Conservation (phyloP, 2,329 filamentous ascomycete species). For the Incumbomyces lentus region DNA sequence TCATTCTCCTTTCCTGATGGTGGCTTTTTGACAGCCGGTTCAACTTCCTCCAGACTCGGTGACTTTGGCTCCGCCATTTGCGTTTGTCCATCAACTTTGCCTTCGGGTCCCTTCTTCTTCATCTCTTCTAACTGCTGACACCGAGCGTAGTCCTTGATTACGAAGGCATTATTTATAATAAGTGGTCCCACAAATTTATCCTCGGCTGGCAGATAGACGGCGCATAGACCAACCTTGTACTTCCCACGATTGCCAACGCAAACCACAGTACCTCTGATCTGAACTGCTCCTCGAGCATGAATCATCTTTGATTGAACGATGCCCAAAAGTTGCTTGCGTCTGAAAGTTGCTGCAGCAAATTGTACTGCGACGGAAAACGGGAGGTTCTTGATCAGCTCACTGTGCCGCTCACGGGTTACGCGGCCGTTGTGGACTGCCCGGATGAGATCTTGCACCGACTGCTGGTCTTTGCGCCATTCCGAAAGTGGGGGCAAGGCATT, state of each 20-base stretch:
- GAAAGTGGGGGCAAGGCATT: not conserved
- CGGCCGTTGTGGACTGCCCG: not conserved
- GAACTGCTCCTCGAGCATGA: slow-evolving; percentile 3
- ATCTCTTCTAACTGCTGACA: slow-evolving; percentile 1
- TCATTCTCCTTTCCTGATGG: slow-evolving; percentile 1
- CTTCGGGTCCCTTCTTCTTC: slow-evolving; percentile 2
- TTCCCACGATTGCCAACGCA: slow-evolving; percentile 14
- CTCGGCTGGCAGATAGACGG: slow-evolving; percentile 13
- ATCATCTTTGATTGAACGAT: not conserved
- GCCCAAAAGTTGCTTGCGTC: not conserved
- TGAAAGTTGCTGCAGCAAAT: not conserved
- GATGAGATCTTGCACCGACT: not conserved
- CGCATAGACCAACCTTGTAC: slow-evolving; percentile 11
- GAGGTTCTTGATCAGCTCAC: slow-evolving; percentile 2
- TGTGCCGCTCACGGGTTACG: not conserved
- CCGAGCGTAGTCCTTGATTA: slow-evolving; percentile 2
- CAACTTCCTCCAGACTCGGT: not conserved
- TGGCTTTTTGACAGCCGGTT: not conserved
- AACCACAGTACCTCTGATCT: slow-evolving; percentile 11
- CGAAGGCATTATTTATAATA: not conserved
- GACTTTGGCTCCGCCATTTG: not conserved
- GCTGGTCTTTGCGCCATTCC: not conserved
- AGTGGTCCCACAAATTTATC: slow-evolving; percentile 3
- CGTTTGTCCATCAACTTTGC: not conserved
- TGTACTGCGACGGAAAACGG: slow-evolving; percentile 1